Evolutionary conservation across 2,329 filamentous ascomycete genomes (phyloP).

Genomic region (Clarireedia hainanense): DNA sequence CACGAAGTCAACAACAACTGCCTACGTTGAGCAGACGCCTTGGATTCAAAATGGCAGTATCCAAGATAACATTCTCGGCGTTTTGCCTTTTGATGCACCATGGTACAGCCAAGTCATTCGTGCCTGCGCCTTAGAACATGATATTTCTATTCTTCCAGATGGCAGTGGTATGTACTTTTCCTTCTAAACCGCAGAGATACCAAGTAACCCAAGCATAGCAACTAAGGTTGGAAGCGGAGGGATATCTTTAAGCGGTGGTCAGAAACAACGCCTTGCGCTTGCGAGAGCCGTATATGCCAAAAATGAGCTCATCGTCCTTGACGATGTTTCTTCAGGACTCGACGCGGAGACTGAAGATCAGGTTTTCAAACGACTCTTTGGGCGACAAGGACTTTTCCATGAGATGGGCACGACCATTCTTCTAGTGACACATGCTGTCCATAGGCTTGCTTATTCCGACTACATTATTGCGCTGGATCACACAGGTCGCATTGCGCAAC

Average conservation of each 20-base stretch:
- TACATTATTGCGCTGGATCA: slow-evolving; percentile 32
- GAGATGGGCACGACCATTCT: slow-evolving; percentile 31
- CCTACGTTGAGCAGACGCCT: slow-evolving; percentile 38
- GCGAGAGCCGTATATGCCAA: slow-evolving; percentile 42
- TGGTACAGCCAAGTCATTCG: slow-evolving; percentile 60
- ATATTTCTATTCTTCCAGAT: slow-evolving; percentile 54
- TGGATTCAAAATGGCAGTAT: slow-evolving; percentile 39
- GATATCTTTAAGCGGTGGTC: slow-evolving; percentile 29
- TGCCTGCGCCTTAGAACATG: slow-evolving; percentile 53
- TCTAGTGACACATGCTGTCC: slow-evolving; percentile 31
- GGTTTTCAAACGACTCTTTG: slow-evolving; percentile 19
- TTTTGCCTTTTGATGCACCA: slow-evolving; percentile 36
- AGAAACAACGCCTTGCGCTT: slow-evolving; percentile 42
- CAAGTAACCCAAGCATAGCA: slow-evolving; percentile 8
- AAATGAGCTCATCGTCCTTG: slow-evolving; percentile 24
- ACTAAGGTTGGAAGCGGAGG: slow-evolving; percentile 27
- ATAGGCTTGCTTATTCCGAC: slow-evolving; percentile 31
- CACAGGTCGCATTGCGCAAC: slow-evolving; percentile 28
- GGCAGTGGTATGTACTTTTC: slow-evolving; percentile 38
- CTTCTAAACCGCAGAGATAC: not conserved
- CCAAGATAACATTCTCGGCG: slow-evolving; percentile 34
- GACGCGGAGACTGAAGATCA: slow-evolving; percentile 23
- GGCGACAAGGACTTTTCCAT: slow-evolving; percentile 14
- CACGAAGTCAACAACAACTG: slow-evolving; percentile 19
- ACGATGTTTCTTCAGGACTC: slow-evolving; percentile 27